Conservation (phyloP, 805 yeast species). For the Alloascoidea hylecoeti region DNA sequence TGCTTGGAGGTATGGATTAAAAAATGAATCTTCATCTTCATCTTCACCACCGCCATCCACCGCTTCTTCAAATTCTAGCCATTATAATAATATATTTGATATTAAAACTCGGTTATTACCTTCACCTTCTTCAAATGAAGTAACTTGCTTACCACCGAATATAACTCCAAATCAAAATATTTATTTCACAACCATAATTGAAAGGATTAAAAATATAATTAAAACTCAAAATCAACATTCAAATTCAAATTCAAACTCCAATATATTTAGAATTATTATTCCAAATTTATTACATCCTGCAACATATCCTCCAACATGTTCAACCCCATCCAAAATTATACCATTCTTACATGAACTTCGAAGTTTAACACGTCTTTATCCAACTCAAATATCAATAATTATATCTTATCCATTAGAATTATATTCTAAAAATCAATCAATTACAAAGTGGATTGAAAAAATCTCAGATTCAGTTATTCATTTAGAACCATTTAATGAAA, state of each 20-base stretch:
- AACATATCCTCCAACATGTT: constrained; percentile 38
- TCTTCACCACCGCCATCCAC: constrained; percentile 13
- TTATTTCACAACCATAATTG: not conserved
- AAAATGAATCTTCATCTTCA: constrained; percentile 12
- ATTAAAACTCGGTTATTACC: constrained; percentile 61
- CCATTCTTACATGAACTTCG: constrained; percentile 51
- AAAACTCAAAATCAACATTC: constrained; percentile 22
- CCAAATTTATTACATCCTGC: constrained; percentile 79
- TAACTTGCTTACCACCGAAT: not conserved
- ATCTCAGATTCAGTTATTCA: constrained; percentile 57
- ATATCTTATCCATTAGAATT: constrained; percentile 51
- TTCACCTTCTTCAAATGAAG: constrained; percentile 44
- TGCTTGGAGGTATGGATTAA: constrained; percentile 84
- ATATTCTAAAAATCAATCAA: constrained; percentile 35
- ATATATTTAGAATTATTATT: constrained; percentile 50
- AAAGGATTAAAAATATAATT: not conserved
- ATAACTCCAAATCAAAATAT: not conserved
- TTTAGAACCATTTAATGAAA: constrained; percentile 72
- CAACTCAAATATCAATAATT: constrained; percentile 31
- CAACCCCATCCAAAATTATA: constrained; percentile 31
- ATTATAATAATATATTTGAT: constrained; percentile 59
- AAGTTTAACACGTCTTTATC: constrained; percentile 31
- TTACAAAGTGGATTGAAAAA: constrained; percentile 39
- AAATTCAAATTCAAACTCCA: too few relatives aligned
- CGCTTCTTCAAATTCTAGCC: constrained; percentile 23